These are phyloP conservation scores for Basidiobolus meristosporus DNA, from an alignment of 371 early-diverging fungal species.

Conservation along the genomic window DNA sequence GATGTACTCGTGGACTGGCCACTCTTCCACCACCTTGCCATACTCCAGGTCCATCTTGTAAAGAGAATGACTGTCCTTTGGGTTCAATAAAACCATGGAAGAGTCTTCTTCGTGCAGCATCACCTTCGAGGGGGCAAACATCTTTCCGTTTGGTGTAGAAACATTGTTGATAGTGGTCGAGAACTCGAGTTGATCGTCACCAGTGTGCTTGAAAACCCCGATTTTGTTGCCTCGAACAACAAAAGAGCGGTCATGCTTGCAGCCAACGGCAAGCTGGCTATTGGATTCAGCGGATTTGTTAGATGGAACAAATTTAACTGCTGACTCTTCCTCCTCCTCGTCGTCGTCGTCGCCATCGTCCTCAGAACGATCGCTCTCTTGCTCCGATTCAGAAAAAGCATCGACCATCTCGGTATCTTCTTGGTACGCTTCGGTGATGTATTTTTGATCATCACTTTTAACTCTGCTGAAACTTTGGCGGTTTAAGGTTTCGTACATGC, in stretches of 20 bases:
- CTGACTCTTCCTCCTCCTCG: constrained; percentile 6
- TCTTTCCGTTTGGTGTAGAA: constrained; percentile 14
- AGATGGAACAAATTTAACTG: background rate
- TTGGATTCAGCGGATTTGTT: too few relatives aligned
- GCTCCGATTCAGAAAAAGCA: constrained; percentile 4
- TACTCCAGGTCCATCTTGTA: constrained; percentile 79
- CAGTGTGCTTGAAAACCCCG: constrained; percentile 60
- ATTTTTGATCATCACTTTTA: constrained; percentile 28
- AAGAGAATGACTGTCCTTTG: constrained; percentile 36
- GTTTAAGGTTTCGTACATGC: constrained; percentile 40
- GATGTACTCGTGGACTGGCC: constrained; percentile 47
- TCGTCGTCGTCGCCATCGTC: constrained; percentile 3
- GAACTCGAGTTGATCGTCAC: constrained; percentile 39
- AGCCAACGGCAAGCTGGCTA: constrained; percentile 51
- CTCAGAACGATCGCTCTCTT: constrained; percentile 2
- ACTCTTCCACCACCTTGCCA: constrained; percentile 85
- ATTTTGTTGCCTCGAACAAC: constrained; percentile 71
- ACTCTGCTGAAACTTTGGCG: constrained; percentile 11
- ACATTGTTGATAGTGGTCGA: constrained; percentile 42
- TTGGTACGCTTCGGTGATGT: constrained; percentile 39
- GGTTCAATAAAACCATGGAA: constrained; percentile 48
- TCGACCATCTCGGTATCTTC: constrained; percentile 34
- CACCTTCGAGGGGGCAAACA: constrained; percentile 30
- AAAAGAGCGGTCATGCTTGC: constrained; percentile 56
- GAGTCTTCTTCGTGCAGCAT: constrained; percentile 68